Evolutionary conservation across 23 red algal genomes (phyloP).

Genomic region (Agarophyton chilense): DNA sequence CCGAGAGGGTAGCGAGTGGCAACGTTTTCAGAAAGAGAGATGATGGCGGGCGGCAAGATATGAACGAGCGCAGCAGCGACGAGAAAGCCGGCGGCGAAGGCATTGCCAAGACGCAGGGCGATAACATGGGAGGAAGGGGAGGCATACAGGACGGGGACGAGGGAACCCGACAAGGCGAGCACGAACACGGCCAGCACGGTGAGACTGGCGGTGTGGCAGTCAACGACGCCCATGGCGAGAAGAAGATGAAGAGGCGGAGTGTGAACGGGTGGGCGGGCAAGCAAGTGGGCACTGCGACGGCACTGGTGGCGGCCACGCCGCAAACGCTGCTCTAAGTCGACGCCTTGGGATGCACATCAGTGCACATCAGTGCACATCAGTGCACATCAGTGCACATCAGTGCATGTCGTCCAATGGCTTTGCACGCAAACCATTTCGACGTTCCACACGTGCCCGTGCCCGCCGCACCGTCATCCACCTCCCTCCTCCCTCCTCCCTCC

Average conservation of each 20-base stretch:
- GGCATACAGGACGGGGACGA: background rate
- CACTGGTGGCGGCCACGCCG: background rate
- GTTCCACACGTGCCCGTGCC: too few relatives aligned
- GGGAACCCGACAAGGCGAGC: background rate
- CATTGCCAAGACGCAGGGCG: slow-evolving; percentile 4
- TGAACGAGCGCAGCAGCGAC: slow-evolving; percentile 19
- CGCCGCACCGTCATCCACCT: too few relatives aligned
- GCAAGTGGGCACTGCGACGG: background rate
- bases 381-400: too few relatives aligned
- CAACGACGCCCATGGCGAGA: background rate
- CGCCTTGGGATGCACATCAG: too few relatives aligned
- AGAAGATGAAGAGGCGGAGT: background rate
- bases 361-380: too few relatives aligned
- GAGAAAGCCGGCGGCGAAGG: slow-evolving; percentile 33
- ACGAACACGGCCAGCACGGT: background rate
- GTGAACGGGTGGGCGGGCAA: background rate
- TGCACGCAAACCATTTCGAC: background rate
- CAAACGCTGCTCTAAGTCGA: too few relatives aligned
- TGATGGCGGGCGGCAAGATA: background rate
- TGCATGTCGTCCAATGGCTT: background rate
- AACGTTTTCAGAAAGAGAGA: background rate
- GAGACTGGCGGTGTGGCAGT: background rate
- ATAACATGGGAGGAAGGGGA: background rate
- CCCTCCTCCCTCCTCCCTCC: too few relatives aligned
- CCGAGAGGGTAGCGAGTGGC: background rate